Evolutionary conservation across 768 basidiomycete species (phyloP).

Genomic region (Agaricus blazei): DNA sequence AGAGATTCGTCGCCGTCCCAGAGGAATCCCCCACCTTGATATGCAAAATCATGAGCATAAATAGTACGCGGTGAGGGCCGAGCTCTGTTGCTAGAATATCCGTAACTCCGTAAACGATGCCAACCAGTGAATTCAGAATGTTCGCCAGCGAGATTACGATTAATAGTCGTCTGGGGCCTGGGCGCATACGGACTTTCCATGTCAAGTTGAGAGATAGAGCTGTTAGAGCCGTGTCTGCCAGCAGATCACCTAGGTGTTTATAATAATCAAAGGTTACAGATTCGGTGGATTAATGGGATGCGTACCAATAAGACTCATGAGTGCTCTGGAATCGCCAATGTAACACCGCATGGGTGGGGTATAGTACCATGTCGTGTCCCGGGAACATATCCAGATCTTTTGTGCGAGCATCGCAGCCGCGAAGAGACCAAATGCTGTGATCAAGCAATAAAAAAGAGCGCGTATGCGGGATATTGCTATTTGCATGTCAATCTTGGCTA

Average conservation of each 20-base stretch:
- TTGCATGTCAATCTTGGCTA: slow-evolving; percentile 5
- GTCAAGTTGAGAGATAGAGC: neutral
- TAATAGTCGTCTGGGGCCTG: neutral
- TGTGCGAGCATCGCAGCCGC: neutral
- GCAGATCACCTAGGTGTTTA: neutral
- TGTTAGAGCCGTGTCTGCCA: slow-evolving; percentile 2
- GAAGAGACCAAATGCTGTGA: slow-evolving; percentile 2
- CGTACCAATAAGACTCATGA: slow-evolving; percentile 3
- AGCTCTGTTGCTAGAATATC: neutral
- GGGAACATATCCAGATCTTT: slow-evolving; percentile 2
- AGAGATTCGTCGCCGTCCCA: too few species aligned
- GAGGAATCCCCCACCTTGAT: neutral
- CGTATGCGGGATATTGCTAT: neutral
- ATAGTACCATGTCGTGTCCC: neutral
- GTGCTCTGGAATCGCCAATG: neutral
- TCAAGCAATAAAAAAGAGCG: neutral
- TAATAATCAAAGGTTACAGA: neutral
- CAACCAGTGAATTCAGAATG: slow-evolving; percentile 1
- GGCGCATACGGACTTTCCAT: slow-evolving; percentile 5
- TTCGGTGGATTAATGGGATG: neutral
- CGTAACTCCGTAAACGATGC: neutral
- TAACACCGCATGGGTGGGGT: neutral
- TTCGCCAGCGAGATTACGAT: slow-evolving; percentile 4
- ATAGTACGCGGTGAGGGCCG: neutral
- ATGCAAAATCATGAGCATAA: neutral